Percentiles rank a stretch among this genome's conserved stretches.
Conservation (phyloP, 192 early-diverging fungal genomes). For the Podila clonocystis region DNA sequence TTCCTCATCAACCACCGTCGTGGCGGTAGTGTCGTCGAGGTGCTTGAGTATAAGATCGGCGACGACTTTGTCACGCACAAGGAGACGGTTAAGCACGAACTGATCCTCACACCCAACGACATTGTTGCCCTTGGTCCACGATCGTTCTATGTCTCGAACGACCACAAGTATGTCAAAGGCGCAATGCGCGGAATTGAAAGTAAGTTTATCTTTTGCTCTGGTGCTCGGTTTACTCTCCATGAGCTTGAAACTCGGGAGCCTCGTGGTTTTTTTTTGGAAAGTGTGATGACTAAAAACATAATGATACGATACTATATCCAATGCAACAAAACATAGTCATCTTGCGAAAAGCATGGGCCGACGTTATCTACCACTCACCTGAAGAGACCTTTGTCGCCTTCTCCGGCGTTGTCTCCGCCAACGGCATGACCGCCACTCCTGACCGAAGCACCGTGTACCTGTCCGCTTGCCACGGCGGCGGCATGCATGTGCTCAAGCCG, state of each 20-base stretch:
- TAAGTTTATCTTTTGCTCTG: not conserved
- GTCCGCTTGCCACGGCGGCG: constrained; percentile 34
- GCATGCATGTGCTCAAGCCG: constrained; percentile 18
- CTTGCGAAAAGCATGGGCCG: constrained; percentile 18
- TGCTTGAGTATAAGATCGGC: constrained; percentile 61
- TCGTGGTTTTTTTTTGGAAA: no score
- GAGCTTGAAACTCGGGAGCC: no score
- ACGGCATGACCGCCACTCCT: constrained; percentile 29
- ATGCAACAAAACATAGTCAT: not conserved
- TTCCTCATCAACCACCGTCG: constrained; percentile 70
- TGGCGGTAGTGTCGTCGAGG: constrained; percentile 60
- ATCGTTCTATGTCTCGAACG: constrained; percentile 71
- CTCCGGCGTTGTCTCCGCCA: constrained; percentile 13
- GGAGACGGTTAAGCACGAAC: constrained; percentile 60
- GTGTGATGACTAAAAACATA: not conserved
- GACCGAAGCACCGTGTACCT: constrained; percentile 22
- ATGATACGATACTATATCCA: not conserved
- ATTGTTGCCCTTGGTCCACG: constrained; percentile 60
- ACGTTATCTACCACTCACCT: constrained; percentile 41
- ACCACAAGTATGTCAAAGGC: constrained; percentile 37
- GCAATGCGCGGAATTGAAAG: constrained; percentile 54
- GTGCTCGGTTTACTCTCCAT: not conserved
- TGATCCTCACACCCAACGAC: constrained; percentile 67
- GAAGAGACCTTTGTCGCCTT: constrained; percentile 31
- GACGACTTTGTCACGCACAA: constrained; percentile 51